A percentile compares a stretch with the other conserved stretches of the same genome.
phyloP scores from a whole-genome alignment of 441 rosid genomes.

The Jatropha multifida region DNA sequence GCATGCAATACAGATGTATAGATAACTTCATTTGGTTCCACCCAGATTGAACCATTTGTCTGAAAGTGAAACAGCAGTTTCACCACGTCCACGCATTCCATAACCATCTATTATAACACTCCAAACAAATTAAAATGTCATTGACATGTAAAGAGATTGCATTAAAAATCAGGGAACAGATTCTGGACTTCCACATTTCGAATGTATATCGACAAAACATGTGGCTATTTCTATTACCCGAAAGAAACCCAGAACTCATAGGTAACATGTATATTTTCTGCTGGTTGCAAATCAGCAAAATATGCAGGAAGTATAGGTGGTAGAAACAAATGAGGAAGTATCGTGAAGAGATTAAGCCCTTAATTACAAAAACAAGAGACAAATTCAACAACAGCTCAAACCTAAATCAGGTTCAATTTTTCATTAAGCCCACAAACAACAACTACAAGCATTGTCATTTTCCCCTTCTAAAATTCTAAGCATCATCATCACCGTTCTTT shows the following conservation, averaged over 20 bases:
- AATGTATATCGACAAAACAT: conserved; percentile 76
- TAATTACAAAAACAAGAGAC: too few relatives aligned
- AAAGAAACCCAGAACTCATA: conserved; percentile 56
- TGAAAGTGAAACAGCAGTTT: conserved; percentile 50
- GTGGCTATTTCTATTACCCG: conserved; percentile 61
- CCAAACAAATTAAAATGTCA: conserved; percentile 49
- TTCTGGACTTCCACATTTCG: conserved; percentile 56
- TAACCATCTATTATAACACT: conserved; percentile 72
- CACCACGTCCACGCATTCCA: conserved; percentile 68
- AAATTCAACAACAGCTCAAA: too few relatives aligned
- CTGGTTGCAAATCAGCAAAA: conserved; percentile 52
- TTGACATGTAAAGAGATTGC: conserved; percentile 42
- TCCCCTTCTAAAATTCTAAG: too few relatives aligned
- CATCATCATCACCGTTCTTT: too few relatives aligned
- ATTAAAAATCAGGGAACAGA: conserved; percentile 45
- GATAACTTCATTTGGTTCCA: conserved; percentile 62
- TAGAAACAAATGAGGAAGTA: too few relatives aligned
- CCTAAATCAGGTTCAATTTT: too few relatives aligned
- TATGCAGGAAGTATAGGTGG: conserved; percentile 54
- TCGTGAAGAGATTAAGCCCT: too few relatives aligned
- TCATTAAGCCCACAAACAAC: too few relatives aligned
- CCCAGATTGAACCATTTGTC: conserved; percentile 64
- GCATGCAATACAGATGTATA: conserved; percentile 69
- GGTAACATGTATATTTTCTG: conserved; percentile 60
- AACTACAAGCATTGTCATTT: too few relatives aligned